Evolutionary conservation across 306 rosid species (phyloP).

Genomic region (Gillenia trifoliata): DNA sequence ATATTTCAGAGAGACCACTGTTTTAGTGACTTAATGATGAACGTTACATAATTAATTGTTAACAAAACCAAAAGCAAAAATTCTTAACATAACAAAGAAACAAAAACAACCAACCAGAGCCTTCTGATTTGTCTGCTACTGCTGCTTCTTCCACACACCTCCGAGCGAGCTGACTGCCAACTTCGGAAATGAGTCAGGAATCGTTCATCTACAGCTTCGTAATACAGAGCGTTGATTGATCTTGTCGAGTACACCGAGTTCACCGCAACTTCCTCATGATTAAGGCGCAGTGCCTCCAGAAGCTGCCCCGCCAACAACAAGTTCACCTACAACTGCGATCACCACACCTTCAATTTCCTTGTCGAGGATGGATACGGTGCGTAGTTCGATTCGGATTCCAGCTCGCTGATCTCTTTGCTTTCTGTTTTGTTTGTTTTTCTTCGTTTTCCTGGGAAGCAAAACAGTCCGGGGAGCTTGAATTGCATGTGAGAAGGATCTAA

Average conservation of each 20-base stretch:
- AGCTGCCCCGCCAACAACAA: constrained; percentile 79
- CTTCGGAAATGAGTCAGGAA: constrained; percentile 65
- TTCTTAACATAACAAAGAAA: too few relatives aligned
- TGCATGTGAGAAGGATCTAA: constrained; percentile 43
- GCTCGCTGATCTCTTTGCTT: constrained; percentile 4
- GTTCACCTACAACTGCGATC: constrained; percentile 88
- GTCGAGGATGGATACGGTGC: constrained; percentile 88
- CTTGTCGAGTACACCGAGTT: constrained; percentile 89
- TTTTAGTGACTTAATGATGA: background rate
- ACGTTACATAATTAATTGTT: too few relatives aligned
- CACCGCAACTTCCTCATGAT: constrained; percentile 89
- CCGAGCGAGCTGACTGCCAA: constrained; percentile 8
- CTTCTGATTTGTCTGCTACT: background rate
- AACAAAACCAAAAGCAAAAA: too few relatives aligned
- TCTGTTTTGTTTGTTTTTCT: constrained; percentile 4
- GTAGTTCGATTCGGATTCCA: background rate
- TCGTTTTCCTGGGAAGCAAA: background rate
- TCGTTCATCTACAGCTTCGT: constrained; percentile 89
- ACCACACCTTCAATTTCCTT: constrained; percentile 82
- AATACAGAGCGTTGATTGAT: constrained; percentile 82
- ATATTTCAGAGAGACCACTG: background rate
- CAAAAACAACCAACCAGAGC: constrained; percentile 8
- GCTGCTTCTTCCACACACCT: background rate
- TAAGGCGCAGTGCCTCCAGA: constrained; percentile 87
- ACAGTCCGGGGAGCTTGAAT: constrained; percentile 8